Conservation (phyloP, 140 eudicot species). For the Anethum foeniculum region DNA sequence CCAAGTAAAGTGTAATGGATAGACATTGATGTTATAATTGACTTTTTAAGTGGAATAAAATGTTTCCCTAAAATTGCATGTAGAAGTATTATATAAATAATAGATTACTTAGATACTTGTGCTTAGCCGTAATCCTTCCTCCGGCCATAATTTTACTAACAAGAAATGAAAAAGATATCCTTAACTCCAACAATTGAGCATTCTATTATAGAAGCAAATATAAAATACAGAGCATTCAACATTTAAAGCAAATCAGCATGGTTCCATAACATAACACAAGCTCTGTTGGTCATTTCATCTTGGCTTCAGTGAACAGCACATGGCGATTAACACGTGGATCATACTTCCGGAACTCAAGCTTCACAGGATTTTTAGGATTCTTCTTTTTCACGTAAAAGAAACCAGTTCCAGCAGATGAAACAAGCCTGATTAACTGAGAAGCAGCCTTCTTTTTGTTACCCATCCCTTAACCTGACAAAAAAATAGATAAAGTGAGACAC, state of each 20-base stretch:
- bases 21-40: too few relatives aligned
- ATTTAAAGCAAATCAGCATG: background rate
- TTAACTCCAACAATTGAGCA: background rate
- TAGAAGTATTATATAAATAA: too few relatives aligned
- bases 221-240: background rate
- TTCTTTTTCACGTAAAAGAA: slow-evolving; percentile 87
- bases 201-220: background rate
- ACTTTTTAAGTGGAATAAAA: too few relatives aligned
- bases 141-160: background rate
- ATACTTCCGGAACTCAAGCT: slow-evolving; percentile 82
- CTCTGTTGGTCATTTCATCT: slow-evolving; percentile 52
- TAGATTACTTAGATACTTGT: too few relatives aligned
- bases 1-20: too few relatives aligned
- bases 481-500: background rate
- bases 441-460: slow-evolving; percentile 85
- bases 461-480: slow-evolving; percentile 31
- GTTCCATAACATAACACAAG: background rate
- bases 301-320: slow-evolving; percentile 81
- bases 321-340: slow-evolving; percentile 94
- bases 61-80: too few relatives aligned
- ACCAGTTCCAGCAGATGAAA: slow-evolving; percentile 95
- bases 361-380: slow-evolving; percentile 65
- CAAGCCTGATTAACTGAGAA: slow-evolving; percentile 54
- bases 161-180: background rate
- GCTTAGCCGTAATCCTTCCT: background rate